Evolutionary conservation across 2,329 filamentous ascomycete genomes (phyloP).

Genomic region (Penicillium hordei): DNA sequence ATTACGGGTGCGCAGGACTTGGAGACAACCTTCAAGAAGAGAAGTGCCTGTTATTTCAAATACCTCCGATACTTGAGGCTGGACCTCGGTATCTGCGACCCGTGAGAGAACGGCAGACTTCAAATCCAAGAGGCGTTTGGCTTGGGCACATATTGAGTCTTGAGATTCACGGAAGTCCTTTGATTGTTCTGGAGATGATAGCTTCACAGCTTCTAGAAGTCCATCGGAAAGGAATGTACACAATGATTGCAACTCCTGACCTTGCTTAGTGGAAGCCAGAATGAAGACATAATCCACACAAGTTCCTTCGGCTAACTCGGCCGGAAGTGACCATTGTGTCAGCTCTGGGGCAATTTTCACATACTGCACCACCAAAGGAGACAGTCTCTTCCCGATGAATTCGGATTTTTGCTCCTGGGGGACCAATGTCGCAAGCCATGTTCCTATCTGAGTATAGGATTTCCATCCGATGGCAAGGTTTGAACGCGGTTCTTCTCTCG

Average conservation of each 20-base stretch:
- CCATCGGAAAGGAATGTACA: slow-evolving; percentile 64
- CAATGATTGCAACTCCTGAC: slow-evolving; percentile 53
- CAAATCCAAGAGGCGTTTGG: slow-evolving; percentile 66
- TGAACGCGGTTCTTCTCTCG: slow-evolving; percentile 70
- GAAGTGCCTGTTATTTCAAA: slow-evolving; percentile 38
- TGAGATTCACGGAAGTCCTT: slow-evolving; percentile 75
- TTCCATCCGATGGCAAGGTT: slow-evolving; percentile 71
- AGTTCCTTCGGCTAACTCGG: slow-evolving; percentile 38
- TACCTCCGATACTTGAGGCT: slow-evolving; percentile 30
- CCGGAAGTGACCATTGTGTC: slow-evolving; percentile 53
- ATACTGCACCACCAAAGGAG: slow-evolving; percentile 57
- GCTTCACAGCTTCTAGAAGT: slow-evolving; percentile 67
- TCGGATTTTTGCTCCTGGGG: slow-evolving; percentile 49
- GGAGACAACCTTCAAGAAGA: slow-evolving; percentile 51
- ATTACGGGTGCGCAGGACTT: slow-evolving; percentile 54
- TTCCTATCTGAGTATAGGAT: slow-evolving; percentile 67
- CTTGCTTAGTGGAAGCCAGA: slow-evolving; percentile 44
- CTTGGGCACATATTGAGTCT: slow-evolving; percentile 63
- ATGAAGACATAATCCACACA: slow-evolving; percentile 41
- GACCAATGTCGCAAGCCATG: slow-evolving; percentile 53
- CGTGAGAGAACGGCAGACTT: slow-evolving; percentile 42
- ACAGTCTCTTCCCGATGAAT: slow-evolving; percentile 49
- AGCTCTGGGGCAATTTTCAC: slow-evolving; percentile 49
- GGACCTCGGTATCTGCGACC: slow-evolving; percentile 24
- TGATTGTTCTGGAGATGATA: slow-evolving; percentile 78